Percentiles rank a stretch among this genome's conserved stretches.
Evolutionary conservation across 345 rosid species (phyloP).

Genomic region (Pugionium cornutum): DNA sequence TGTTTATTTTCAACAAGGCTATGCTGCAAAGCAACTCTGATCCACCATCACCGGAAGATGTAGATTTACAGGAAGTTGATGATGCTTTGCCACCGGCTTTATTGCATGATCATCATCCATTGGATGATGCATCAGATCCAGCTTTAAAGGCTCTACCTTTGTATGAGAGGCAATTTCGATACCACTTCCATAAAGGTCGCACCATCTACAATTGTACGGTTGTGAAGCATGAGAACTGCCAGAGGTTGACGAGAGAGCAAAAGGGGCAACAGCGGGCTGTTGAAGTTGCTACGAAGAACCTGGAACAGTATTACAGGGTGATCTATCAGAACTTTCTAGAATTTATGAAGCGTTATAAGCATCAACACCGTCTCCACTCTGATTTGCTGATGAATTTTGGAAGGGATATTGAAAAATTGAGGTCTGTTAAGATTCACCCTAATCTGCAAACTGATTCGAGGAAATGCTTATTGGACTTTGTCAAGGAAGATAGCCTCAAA

Average conservation of each 20-base stretch:
- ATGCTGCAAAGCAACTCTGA: conserved; percentile 64
- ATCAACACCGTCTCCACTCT: conserved; percentile 69
- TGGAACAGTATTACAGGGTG: conserved; percentile 82
- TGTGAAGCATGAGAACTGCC: conserved; percentile 53
- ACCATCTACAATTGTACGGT: conserved; percentile 60
- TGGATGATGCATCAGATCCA: conserved; percentile 87
- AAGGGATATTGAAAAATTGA: conserved; percentile 78
- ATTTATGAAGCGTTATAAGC: conserved; percentile 82
- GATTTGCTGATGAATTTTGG: conserved; percentile 71
- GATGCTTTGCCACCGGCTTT: conserved; percentile 58
- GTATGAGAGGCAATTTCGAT: conserved; percentile 83
- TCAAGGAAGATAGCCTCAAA: conserved; percentile 80
- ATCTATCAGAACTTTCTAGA: conserved; percentile 71
- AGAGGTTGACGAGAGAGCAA: conserved; percentile 71
- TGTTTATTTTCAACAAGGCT: conserved; percentile 74
- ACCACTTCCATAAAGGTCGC: conserved; percentile 68
- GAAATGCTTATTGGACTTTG: conserved; percentile 73
- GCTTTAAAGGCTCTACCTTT: conserved; percentile 93
- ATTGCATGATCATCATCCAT: conserved; percentile 64
- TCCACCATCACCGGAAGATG: conserved; percentile 68
- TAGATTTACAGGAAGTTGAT: conserved; percentile 51
- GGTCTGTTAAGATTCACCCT: conserved; percentile 76
- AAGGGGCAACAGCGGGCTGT: conserved; percentile 91
- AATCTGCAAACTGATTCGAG: conserved; percentile 55
- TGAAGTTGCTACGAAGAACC: conserved; percentile 75